Percentiles rank a stretch among this genome's conserved stretches.
phyloP scores from a whole-genome alignment of 2,329 filamentous ascomycete species.

The Alternaria alternata region DNA sequence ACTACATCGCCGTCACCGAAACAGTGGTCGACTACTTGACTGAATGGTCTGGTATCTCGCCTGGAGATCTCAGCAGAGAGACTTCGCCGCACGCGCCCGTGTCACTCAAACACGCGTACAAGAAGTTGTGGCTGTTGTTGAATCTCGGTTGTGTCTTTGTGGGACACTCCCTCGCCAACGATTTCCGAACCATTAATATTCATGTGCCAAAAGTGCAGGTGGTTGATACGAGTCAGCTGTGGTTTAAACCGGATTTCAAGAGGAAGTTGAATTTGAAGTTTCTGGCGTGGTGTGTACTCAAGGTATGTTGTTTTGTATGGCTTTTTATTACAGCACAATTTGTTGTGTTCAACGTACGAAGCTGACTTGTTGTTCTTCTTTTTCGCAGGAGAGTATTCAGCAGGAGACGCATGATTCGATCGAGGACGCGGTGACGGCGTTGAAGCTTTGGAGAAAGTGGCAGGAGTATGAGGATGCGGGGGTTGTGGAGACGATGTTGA shows the following conservation, averaged over 20 bases:
- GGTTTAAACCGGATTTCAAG: conserved; percentile 80
- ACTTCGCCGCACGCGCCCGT: conserved; percentile 84
- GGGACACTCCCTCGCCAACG: conserved; percentile 90
- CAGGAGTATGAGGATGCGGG: conserved; percentile 88
- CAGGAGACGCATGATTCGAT: conserved; percentile 92
- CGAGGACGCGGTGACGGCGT: conserved; percentile 89
- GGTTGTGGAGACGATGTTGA: conserved; percentile 80
- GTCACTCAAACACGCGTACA: conserved; percentile 90
- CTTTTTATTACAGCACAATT: no score
- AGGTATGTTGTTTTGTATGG: conserved; percentile 42
- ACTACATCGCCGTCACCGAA: conserved; percentile 93
- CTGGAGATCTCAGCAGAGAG: conserved; percentile 81
- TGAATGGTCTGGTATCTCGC: conserved; percentile 88
- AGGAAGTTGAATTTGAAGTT: conserved; percentile 93
- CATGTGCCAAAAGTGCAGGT: conserved; percentile 90
- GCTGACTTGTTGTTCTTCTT: no score
- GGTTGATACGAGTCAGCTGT: conserved; percentile 92
- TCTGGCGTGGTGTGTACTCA: conserved; percentile 84
- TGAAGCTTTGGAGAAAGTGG: conserved; percentile 89
- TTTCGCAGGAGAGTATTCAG: conserved; percentile 79
- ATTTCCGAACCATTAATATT: conserved; percentile 98
- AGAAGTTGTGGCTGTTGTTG: conserved; percentile 95
- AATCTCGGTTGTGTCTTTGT: conserved; percentile 95
- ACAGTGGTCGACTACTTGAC: conserved; percentile 95
- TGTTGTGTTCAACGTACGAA: no score